Percentiles rank a stretch among this genome's conserved stretches.
These are phyloP conservation scores for Cladosporium sp. DNA, from an alignment of 2,329 filamentous ascomycete species.

Conservation along the genomic window DNA sequence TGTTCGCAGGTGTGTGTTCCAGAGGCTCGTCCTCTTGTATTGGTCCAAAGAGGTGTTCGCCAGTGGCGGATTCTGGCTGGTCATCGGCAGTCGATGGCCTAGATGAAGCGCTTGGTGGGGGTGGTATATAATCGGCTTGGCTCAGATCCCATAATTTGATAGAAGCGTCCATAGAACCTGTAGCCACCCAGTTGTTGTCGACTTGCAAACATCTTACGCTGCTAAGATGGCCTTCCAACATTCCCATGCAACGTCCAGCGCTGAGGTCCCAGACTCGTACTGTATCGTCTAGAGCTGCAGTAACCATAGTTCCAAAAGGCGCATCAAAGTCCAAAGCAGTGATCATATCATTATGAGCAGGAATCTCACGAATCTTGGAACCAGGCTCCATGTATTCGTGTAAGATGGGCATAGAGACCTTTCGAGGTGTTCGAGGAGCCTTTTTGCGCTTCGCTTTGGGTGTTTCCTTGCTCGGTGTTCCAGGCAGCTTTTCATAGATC, in stretches of 20 bases:
- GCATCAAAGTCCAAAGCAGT: conserved; percentile 93
- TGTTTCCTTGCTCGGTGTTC: conserved; percentile 26
- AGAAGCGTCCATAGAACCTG: conserved; percentile 89
- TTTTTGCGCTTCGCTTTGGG: conserved; percentile 37
- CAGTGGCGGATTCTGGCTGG: conserved; percentile 42
- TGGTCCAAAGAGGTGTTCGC: conserved; percentile 27
- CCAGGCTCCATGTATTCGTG: conserved; percentile 94
- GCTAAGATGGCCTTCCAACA: conserved; percentile 88
- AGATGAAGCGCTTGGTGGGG: conserved; percentile 48
- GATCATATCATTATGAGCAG: conserved; percentile 81
- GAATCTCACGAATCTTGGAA: conserved; percentile 79
- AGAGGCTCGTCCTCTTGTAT: conserved; percentile 17
- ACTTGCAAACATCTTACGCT: conserved; percentile 91
- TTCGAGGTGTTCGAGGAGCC: conserved; percentile 31
- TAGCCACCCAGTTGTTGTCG: conserved; percentile 91
- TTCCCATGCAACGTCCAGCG: conserved; percentile 83
- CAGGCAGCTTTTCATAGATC: conserved; percentile 86
- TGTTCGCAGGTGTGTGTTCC: conserved; percentile 19
- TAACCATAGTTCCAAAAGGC: conserved; percentile 94
- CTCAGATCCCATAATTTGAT: conserved; percentile 94
- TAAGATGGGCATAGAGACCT: conserved; percentile 84
- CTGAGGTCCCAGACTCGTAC: conserved; percentile 96
- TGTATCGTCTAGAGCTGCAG: conserved; percentile 86
- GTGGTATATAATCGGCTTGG: conserved; percentile 76
- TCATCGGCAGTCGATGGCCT: conserved; percentile 40